Base-by-base conservation (phyloP, 768 basidiomycete species). In the Epithele typhae region DNA sequence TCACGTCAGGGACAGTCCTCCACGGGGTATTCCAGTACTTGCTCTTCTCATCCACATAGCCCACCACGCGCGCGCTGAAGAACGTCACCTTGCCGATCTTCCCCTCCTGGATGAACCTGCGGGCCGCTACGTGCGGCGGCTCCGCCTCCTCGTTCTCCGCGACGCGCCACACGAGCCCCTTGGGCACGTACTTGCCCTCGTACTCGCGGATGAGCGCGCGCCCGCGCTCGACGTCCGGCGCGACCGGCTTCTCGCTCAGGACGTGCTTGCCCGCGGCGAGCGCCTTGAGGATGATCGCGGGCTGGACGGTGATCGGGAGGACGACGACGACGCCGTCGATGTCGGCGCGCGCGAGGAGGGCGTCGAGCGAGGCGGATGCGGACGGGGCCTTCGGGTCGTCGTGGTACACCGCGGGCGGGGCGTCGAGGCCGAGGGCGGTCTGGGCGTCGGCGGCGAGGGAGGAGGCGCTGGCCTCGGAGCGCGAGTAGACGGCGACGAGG, bases 221-320 rank as follows among this genome's bases (percentile, higher is more conserved):
- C 0, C 85, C 91, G 2, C 68, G 66, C 23, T 73, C 72, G 37
- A 92, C 79, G 56, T 86, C 82, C 34, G 81, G 72, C 3, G 81
- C 88, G 12, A 92, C 75, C 5, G 92, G 92, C 60, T 94, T 94
- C 71, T 95, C 92, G 63, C 84, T 85, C 49, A 93, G 61, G 40
- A 94, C 89, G 60, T 93, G 87, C 67, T 94, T 95, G 22, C 91
- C 87, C 3, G 87, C 85, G 1, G 70, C 76, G 30, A 85, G 68
- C 0, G 78, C 76, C 57, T 76, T 77, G 47, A 77, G 64, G 45
- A 94, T 69, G 48, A 92, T 68, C 15, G 67, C 64, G 2, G 91
- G 88, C 62, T 92, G 90, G 4, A 73, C 56, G 0, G 80, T 75
- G 59, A 94, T 92, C 0, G 91, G 91, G 10, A 94, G 71, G 5